phyloP scores from a whole-genome alignment of 2,329 filamentous ascomycete genomes.

The Domatiomyces catenatus region DNA sequence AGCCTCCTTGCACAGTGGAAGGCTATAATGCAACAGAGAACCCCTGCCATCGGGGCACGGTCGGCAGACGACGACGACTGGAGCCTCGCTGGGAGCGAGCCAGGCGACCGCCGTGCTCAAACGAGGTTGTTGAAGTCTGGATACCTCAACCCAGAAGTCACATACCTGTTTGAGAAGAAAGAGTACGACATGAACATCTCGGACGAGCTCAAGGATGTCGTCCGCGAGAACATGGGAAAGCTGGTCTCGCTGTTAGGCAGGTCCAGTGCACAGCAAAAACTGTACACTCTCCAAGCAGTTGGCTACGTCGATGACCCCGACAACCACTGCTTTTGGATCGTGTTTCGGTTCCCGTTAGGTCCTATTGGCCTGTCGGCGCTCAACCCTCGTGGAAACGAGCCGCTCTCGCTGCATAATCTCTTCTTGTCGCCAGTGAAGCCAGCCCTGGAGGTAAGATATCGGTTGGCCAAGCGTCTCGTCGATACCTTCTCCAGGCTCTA shows the following conservation, averaged over 20 bases:
- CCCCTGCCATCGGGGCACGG: not conserved
- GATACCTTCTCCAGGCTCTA: not conserved
- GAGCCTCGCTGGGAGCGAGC: not conserved
- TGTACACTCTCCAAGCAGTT: not conserved
- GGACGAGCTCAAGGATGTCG: constrained; percentile 1
- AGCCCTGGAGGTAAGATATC: not conserved
- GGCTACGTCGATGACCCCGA: constrained; percentile 1
- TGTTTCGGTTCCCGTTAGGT: constrained; percentile 1
- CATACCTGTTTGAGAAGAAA: constrained; percentile 1
- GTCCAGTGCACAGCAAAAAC: not conserved
- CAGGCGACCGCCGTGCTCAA: not conserved
- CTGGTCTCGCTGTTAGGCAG: not conserved
- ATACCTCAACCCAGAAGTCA: not conserved
- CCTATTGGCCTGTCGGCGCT: not conserved
- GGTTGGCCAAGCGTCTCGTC: not conserved
- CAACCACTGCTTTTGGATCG: constrained; percentile 1
- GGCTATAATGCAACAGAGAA: constrained; percentile 1
- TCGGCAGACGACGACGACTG: not conserved
- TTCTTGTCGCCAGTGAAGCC: constrained; percentile 1
- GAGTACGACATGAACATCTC: constrained; percentile 2
- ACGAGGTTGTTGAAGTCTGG: constrained; percentile 1
- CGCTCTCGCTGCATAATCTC: constrained; percentile 1
- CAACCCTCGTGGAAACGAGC: not conserved
- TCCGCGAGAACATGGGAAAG: constrained; percentile 1
- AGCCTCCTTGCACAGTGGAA: not conserved